These are phyloP conservation scores for Diplodia seriata DNA, from an alignment of 2,329 filamentous ascomycete species.

Conservation along the genomic window DNA sequence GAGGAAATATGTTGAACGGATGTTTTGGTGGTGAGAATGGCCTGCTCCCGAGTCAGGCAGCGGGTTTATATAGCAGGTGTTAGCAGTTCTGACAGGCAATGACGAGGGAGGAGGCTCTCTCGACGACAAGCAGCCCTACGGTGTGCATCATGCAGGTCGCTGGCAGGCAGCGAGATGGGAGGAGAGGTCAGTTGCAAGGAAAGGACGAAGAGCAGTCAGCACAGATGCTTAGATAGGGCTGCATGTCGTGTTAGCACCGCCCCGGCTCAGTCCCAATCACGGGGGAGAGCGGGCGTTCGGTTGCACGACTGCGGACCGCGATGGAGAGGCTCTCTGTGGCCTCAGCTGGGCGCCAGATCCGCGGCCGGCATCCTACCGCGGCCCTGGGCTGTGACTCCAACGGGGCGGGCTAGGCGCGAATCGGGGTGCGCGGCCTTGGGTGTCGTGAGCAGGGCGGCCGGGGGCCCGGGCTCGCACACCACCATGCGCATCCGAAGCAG, in stretches of 20 bases:
- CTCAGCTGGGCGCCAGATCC: conserved; percentile 28
- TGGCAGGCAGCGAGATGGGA: conserved; percentile 29
- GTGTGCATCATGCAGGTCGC: conserved; percentile 30
- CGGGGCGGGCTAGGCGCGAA: conserved; percentile 13
- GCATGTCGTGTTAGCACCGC: conserved; percentile 29
- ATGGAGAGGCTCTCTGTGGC: conserved; percentile 18
- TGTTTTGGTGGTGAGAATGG: conserved; percentile 15
- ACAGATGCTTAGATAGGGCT: conserved; percentile 32
- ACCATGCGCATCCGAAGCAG: conserved; percentile 3
- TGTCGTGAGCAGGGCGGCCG: conserved; percentile 7
- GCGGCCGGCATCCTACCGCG: conserved; percentile 24
- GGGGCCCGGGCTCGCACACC: conserved; percentile 15
- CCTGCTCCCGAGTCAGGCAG: conserved; percentile 7
- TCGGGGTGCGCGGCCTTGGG: conserved; percentile 4
- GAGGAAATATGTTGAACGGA: not conserved
- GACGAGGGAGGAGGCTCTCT: conserved; percentile 18
- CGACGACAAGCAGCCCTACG: conserved; percentile 30
- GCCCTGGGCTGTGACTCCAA: conserved; percentile 23
- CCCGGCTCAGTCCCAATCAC: conserved; percentile 12
- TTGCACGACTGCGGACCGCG: conserved; percentile 21
- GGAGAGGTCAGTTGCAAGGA: conserved; percentile 21
- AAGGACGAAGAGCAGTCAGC: conserved; percentile 24
- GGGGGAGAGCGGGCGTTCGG: conserved; percentile 19
- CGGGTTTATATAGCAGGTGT: conserved; percentile 28
- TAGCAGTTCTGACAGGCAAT: conserved; percentile 18